Evolutionary conservation across 108 stramenopile genomes (phyloP), one percentile per base, ranked within the genome.

Genomic region (Discostella stelligeroides): DNA sequence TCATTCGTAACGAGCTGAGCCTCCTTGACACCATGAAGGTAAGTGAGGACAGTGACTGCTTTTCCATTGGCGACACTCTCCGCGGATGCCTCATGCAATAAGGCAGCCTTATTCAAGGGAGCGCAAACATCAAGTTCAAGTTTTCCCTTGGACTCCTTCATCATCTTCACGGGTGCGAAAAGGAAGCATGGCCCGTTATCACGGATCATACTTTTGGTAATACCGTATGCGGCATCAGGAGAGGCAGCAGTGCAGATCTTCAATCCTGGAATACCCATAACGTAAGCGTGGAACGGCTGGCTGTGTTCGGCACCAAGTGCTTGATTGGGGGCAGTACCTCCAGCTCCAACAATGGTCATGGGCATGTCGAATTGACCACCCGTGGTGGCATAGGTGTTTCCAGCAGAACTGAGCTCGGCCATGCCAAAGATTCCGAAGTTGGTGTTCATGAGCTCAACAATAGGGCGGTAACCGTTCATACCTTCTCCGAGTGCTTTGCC

Each of bases 391-490:
- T 87, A 98, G 25, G 98, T 98, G 87, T 98, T 98, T 61, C 98
- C 98, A 54, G 98, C 98, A 41, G 95, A 96, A 75, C 84, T 86
- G 50, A 98, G 74, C 84, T 98, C 98, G 37, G 98, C 97, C 97
- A 98, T 97, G 41, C 98, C 98, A 80, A 97, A 98, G 77, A 98
- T 98, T 61, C 98, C 98, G 75, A 98, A 98, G 88, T 98, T 98
- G 38, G 98, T 96, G 84, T 98, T 98, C 98, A 98, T 98, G 60
- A 98, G 86, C 83, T 98, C 98, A 37, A 98, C 95, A 79, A 98
- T 98, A 14, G 98, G 98, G 18, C 98, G 82, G 89, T 97, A 98
- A 24, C 98, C 98, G 66, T 98, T 98, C 91, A 98, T 92, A 46
- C 86, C 98, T 83, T 98, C 98, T 15, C 98, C 98, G 41, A 98